Conservation (phyloP, 2,329 filamentous ascomycete species). For the Ampelomyces quisqualis region DNA sequence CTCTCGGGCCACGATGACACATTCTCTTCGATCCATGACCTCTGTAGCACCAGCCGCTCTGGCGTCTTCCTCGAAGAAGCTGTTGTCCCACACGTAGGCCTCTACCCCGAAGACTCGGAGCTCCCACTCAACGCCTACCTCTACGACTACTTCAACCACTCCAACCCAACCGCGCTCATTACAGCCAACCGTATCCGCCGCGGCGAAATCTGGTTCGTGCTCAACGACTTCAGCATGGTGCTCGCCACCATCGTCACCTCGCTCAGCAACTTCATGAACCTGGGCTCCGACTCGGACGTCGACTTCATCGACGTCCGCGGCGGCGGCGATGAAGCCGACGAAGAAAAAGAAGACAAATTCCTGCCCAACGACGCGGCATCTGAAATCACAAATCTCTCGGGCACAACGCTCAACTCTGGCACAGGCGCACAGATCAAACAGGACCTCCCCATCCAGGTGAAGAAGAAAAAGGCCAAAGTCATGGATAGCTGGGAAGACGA, state of each 20-base stretch:
- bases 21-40: conserved; percentile 65
- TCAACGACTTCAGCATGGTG: conserved; percentile 67
- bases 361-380: conserved; percentile 27
- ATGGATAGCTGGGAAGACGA: conserved; percentile 46
- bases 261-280: conserved; percentile 58
- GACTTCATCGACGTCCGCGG: conserved; percentile 56
- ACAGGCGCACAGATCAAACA: conserved; percentile 27
- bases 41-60: conserved; percentile 64
- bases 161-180: conserved; percentile 61
- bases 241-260: conserved; percentile 72
- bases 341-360: conserved; percentile 46
- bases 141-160: conserved; percentile 76
- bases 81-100: conserved; percentile 67
- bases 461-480: conserved; percentile 44
- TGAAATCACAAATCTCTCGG: conserved; percentile 11
- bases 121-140: conserved; percentile 67
- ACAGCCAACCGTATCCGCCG: conserved; percentile 65
- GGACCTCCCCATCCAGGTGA: conserved; percentile 34
- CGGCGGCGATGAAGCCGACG: conserved; percentile 54
- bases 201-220: conserved; percentile 69
- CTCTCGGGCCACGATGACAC: conserved; percentile 67
- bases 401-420: conserved; percentile 15
- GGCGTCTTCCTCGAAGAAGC: conserved; percentile 75
- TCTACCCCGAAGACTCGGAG: conserved; percentile 58
- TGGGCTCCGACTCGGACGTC: conserved; percentile 48